Base-by-base conservation (phyloP, 305 asterid genomes). In the Plantago coronopus region DNA sequence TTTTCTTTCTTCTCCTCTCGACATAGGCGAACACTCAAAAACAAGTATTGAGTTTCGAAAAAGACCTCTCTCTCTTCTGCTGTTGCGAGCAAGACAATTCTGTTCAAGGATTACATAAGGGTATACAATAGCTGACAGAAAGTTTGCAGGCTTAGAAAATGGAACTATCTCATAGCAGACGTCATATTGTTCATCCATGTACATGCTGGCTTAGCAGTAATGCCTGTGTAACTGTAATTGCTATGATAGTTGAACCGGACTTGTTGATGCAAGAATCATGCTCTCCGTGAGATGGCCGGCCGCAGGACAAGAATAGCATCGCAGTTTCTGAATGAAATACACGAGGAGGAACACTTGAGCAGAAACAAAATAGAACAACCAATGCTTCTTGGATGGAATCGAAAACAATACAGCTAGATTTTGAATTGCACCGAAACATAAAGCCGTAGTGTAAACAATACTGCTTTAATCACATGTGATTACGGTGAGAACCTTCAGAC, bases 91-190 rank as follows among this genome's bases (percentile, higher is more conserved):
- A 66, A 91, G 89, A 62, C 69, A 68, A 73, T 89, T 91, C 71
- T 89, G 98, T 78, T 69, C 80, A 63, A 86, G 62, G 57, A 85
- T 73, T 50, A 85, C 98, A 65, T 79, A 91, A 15, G 98, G 97
- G 78, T 83, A 89, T 61, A 94, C 95, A 57, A 91, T 57, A 37
- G 76, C 49, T 4, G 96, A 80, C 21, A 93, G 85, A 67, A 82
- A 23, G 65, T 85, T 78, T 17, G 83, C 96, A 61, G 97, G 97
- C 69, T 83, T 89, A 25, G 99, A 87, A 64, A 86, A 77, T 15
- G 96, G 87, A 62, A 83, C 81, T 69, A 87, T 82, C 75, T 89
- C 97, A 55, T 93, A 89, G 96, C 99, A 93, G 54, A 93, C 96
- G 59, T 80, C 72, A 15, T 78, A 72, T 66, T 82, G 76, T 57